Percentiles rank a stretch among this genome's conserved stretches.
These are phyloP conservation scores for Platanus orientalis DNA, from an alignment of 164 flowering plant genomes.

Conservation along the genomic window DNA sequence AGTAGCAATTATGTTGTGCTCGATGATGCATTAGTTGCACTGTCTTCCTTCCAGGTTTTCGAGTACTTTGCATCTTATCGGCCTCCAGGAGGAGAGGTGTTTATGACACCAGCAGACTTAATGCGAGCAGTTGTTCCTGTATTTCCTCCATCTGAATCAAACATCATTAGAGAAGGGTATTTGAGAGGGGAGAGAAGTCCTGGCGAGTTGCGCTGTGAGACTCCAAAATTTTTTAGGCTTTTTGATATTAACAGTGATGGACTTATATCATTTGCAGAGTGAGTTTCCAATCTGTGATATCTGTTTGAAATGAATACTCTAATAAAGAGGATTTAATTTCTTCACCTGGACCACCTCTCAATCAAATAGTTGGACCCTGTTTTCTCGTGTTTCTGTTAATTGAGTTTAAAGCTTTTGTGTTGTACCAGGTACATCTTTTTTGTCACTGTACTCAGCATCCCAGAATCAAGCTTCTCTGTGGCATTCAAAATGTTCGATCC, in stretches of 20 bases:
- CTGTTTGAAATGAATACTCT: background rate
- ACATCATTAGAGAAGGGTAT: conserved; percentile 70
- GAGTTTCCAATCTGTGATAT: conserved; percentile 24
- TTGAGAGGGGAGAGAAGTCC: conserved; percentile 70
- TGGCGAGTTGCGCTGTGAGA: conserved; percentile 63
- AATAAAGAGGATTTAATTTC: background rate
- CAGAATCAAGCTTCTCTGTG: conserved; percentile 81
- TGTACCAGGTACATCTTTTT: conserved; percentile 82
- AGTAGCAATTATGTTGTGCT: background rate
- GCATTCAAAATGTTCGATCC: conserved; percentile 97
- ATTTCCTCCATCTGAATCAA: conserved; percentile 88
- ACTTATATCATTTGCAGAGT: conserved; percentile 87
- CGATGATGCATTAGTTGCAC: background rate
- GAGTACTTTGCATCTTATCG: conserved; percentile 80
- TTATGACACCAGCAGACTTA: conserved; percentile 88
- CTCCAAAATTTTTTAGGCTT: conserved; percentile 82
- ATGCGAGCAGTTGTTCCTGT: conserved; percentile 98
- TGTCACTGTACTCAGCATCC: conserved; percentile 88
- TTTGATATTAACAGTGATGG: conserved; percentile 87
- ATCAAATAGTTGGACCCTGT: background rate
- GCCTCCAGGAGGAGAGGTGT: conserved; percentile 58
- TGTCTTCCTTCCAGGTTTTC: conserved; percentile 53
- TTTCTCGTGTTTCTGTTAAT: conserved; percentile 3
- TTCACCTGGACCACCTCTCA: background rate
- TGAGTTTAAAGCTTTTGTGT: conserved; percentile 8